Base-by-base conservation (phyloP, 106 monocot genomes). In the Platanthera guangdongensis region DNA sequence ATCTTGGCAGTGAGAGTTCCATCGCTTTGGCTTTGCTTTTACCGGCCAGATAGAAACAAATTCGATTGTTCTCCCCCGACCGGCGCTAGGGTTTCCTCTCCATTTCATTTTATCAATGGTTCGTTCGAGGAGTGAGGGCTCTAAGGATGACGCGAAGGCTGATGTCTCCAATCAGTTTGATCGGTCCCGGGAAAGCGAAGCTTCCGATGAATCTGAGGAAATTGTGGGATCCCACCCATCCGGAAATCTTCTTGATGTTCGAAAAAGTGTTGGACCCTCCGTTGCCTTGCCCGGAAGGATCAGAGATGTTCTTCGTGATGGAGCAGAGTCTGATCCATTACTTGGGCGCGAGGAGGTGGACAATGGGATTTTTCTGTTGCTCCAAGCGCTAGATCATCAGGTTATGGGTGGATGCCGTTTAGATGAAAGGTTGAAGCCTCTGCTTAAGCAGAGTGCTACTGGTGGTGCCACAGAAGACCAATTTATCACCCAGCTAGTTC, bases 351-450 rank as follows among this genome's bases (percentile, higher is more conserved):
- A 71, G 12, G 84, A 84, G 45, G 32, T 81, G 32, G 88, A 84
- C 77, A 83, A 74, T 19, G 80, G 79, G 19, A 50, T 85, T 80
- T 18, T 85, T 70, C 83, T 57, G 70, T 88, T 86, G 86, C 81
- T 90, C 30, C 86, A 69, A 8, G 90, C 95, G 9, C 82, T 92
- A 54, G 93, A 91, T 87, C 85, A 87, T 52, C 96, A 96, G 72
- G 72, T 89, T 53, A 39, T 93, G 7, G 96, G 96, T 5, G 93
- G 93, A 3, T 96, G 96, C 62, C 87, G 96, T 6, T 87, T 84
- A 13, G 93, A 91, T 50, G 96, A 96, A 80, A 85, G 96, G 81
- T 54, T 90, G 55, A 88, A 82, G 52, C 96, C 92, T 30, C 68
- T 92, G 30, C 83, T 88, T 13, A 87, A 88, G 82, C 57, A 84